Conservation (phyloP, 371 early-diverging fungal genomes). For the Saksenaea vasiformis region DNA sequence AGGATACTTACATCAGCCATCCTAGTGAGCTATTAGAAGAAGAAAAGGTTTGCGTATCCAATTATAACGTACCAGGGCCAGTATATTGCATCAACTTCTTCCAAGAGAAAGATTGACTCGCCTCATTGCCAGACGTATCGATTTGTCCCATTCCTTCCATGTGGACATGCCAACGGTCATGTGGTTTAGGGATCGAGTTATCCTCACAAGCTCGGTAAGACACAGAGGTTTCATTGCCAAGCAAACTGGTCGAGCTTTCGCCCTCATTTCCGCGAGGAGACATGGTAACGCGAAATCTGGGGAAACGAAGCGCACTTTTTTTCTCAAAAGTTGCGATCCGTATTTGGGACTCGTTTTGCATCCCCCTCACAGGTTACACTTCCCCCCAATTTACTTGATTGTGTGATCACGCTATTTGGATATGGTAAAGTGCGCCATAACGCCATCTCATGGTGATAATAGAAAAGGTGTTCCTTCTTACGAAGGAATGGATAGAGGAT, state of each 20-base stretch:
- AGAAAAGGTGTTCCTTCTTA: too few relatives aligned
- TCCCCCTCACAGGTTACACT: too few relatives aligned
- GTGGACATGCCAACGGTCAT: constrained; percentile 19
- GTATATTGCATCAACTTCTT: constrained; percentile 50
- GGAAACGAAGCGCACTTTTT: not conserved
- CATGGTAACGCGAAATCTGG: not conserved
- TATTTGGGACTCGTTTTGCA: too few relatives aligned
- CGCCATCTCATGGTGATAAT: too few relatives aligned
- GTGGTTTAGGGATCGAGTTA: not conserved
- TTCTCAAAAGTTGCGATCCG: not conserved
- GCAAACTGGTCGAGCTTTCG: not conserved
- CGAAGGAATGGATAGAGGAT: too few relatives aligned
- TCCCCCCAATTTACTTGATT: too few relatives aligned
- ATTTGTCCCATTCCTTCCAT: constrained; percentile 37
- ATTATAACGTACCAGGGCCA: constrained; percentile 47
- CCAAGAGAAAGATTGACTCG: constrained; percentile 38
- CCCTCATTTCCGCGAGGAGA: not conserved
- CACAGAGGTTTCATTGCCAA: not conserved
- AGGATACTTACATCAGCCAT: constrained; percentile 41
- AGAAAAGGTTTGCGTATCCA: not conserved
- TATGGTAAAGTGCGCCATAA: too few relatives aligned
- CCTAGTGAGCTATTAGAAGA: constrained; percentile 18
- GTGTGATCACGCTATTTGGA: too few relatives aligned
- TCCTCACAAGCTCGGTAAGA: not conserved
- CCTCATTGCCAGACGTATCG: constrained; percentile 27